These are phyloP conservation scores for Penicillium sp. DNA, from an alignment of 2,329 filamentous ascomycete species.

Conservation along the genomic window DNA sequence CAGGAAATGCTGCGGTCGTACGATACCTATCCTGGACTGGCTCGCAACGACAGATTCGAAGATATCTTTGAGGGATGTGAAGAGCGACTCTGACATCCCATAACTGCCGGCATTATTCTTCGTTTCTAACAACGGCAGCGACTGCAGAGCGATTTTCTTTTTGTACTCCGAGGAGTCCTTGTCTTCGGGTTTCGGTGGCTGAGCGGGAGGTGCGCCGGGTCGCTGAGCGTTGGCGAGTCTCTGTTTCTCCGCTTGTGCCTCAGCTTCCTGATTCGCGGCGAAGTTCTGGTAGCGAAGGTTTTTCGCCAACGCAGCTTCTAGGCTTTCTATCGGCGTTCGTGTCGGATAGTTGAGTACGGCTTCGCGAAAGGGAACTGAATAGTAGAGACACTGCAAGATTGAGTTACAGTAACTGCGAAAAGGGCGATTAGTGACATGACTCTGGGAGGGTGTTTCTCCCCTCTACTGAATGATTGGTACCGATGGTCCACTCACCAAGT, in stretches of 20 bases:
- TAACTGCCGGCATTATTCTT: conserved; percentile 72
- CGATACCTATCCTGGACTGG: conserved; percentile 71
- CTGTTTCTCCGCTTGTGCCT: conserved; percentile 40
- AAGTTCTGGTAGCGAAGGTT: conserved; percentile 52
- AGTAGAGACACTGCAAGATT: conserved; percentile 93
- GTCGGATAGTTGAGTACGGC: conserved; percentile 85
- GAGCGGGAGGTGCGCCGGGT: too few species aligned
- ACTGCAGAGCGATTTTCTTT: conserved; percentile 87
- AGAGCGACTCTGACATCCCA: conserved; percentile 89
- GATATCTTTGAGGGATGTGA: conserved; percentile 90
- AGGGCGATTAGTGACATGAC: conserved; percentile 37
- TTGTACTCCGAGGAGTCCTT: conserved; percentile 96
- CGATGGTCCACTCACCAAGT: conserved; percentile 18
- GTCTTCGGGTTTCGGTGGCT: conserved; percentile 67
- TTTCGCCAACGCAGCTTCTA: conserved; percentile 48
- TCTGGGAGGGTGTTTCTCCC: too few species aligned
- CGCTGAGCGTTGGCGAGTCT: conserved; percentile 35
- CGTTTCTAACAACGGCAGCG: conserved; percentile 77
- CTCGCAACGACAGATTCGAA: conserved; percentile 83
- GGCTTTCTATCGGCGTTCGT: conserved; percentile 59
- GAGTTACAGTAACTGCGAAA: conserved; percentile 99
- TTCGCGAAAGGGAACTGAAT: conserved; percentile 87
- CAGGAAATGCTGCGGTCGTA: conserved; percentile 84
- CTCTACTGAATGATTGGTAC: too few species aligned
- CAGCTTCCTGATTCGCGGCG: conserved; percentile 48